These are phyloP conservation scores for Parascedosporium putredinis DNA, from an alignment of 2,329 filamentous ascomycete species.

Conservation along the genomic window DNA sequence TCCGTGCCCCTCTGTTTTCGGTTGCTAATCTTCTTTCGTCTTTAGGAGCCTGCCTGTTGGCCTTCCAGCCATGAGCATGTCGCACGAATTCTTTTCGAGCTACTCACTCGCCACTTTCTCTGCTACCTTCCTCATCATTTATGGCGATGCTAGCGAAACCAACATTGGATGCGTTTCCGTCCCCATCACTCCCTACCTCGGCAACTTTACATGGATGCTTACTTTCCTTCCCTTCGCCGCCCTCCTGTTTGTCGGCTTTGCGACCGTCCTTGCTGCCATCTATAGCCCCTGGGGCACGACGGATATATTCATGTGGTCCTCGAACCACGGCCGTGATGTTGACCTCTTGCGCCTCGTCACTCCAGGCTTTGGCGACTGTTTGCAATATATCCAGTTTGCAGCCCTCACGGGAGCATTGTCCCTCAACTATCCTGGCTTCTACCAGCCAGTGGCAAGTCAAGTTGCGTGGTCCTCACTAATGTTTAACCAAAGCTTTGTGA, in stretches of 20 bases:
- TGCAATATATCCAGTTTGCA: slow-evolving; percentile 94
- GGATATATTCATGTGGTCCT: slow-evolving; percentile 92
- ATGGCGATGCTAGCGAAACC: slow-evolving; percentile 55
- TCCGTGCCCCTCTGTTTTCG: too few relatives aligned
- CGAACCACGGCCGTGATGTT: slow-evolving; percentile 89
- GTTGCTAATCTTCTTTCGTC: slow-evolving; percentile 2
- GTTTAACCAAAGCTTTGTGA: slow-evolving; percentile 87
- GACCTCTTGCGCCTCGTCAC: slow-evolving; percentile 88
- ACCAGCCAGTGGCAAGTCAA: slow-evolving; percentile 82
- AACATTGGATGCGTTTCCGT: slow-evolving; percentile 71
- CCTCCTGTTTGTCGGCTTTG: slow-evolving; percentile 67
- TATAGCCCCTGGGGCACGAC: slow-evolving; percentile 90
- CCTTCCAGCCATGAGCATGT: slow-evolving; percentile 64
- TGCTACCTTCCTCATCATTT: slow-evolving; percentile 61
- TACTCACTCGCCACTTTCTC: slow-evolving; percentile 81
- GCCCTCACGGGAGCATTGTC: slow-evolving; percentile 79
- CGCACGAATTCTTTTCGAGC: slow-evolving; percentile 64
- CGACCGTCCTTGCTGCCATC: slow-evolving; percentile 74
- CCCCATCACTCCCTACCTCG: slow-evolving; percentile 76
- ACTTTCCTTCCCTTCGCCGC: slow-evolving; percentile 69
- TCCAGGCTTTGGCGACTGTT: slow-evolving; percentile 89
- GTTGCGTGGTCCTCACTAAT: slow-evolving; percentile 81
- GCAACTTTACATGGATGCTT: slow-evolving; percentile 56
- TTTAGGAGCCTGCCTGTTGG: slow-evolving; percentile 26
- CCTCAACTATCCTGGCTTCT: slow-evolving; percentile 86